Evolutionary conservation across 169 alveolate genomes (phyloP), one percentile per base, ranked within the genome.

Genomic region (Theileria orientalis): DNA sequence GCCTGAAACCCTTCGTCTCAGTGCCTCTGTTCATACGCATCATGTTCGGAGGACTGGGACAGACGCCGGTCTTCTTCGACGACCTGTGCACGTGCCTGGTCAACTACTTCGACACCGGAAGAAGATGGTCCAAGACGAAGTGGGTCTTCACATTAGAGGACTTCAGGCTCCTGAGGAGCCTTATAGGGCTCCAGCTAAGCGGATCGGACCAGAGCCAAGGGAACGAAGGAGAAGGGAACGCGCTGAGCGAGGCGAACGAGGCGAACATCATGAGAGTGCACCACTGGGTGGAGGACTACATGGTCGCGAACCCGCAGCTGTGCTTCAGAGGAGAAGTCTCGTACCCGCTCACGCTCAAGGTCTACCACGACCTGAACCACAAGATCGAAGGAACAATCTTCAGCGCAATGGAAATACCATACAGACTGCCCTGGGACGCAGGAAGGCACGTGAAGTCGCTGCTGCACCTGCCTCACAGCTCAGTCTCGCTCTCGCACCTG

Each of bases 381-480:
- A 75, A 83, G 85, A 90, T 90, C 23, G 94, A 90, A 46, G 90
- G 91, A 47, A 83, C 66, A 35, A 33, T 79, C 25, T 90, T 85
- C 69, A 83, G 78, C 52, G 85, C 94, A 0, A 37, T 82, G 44
- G 76, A 70, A 14, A 69, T 85, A 25, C 92, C 87, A 23, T 84
- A 90, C 73, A 67, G 87, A 23, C 90, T 94, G 59, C 97, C 97
- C 11, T 94, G 97, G 97, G 97, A 94, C 68, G 87, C 92, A 11
- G 97, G 97, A 7, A 78, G 97, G 33, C 97, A 94, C 72, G 90
- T 79, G 54, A 92, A 93, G 71, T 87, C 95, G 32, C 87, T 92
- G 66, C 64, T 94, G 33, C 96, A 92, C 64, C 74, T 94, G 66
- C 94, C 97, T 0, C 97, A 94, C 83, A 90, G 96, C 0, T 92